Percentiles rank a stretch among this genome's conserved stretches.
Evolutionary conservation across 768 basidiomycete genomes (phyloP).

Genomic region (Trametes punicea): DNA sequence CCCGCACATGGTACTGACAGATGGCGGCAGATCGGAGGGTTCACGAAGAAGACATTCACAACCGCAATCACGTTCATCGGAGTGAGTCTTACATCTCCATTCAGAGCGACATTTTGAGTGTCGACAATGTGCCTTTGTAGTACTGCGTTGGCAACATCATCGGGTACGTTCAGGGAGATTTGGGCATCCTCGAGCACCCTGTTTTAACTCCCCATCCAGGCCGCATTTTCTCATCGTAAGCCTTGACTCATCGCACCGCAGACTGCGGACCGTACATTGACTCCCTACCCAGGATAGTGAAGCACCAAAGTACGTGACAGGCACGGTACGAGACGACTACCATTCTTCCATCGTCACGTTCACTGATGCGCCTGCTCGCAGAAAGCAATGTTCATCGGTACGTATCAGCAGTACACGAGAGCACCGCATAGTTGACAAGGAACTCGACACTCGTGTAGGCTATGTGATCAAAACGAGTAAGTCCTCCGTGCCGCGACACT

Average conservation of each 20-base stretch:
- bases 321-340: slow-evolving; percentile 1
- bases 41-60: slow-evolving; percentile 31
- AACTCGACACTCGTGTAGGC: slow-evolving; percentile 5
- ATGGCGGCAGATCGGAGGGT: slow-evolving; percentile 32
- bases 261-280: too few relatives aligned
- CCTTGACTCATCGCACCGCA: too few relatives aligned
- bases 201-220: background rate
- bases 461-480: slow-evolving; percentile 21
- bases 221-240: slow-evolving; percentile 20
- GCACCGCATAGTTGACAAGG: too few relatives aligned
- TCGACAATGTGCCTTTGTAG: background rate
- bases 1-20: too few relatives aligned
- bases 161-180: background rate
- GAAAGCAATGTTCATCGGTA: slow-evolving; percentile 22
- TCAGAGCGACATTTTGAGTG: background rate
- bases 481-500: background rate
- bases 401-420: too few relatives aligned
- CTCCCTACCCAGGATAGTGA: slow-evolving; percentile 9
- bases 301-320: slow-evolving; percentile 18
- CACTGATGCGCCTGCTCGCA: background rate
- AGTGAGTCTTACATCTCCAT: background rate
- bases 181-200: background rate
- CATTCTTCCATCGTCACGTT: background rate
- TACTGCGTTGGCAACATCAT: slow-evolving; percentile 22
- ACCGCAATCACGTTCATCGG: slow-evolving; percentile 31